A percentile compares a stretch with the other conserved stretches of the same genome.
Evolutionary conservation across 345 rosid genomes (phyloP).

Genomic region (Fremontodendron californicum): DNA sequence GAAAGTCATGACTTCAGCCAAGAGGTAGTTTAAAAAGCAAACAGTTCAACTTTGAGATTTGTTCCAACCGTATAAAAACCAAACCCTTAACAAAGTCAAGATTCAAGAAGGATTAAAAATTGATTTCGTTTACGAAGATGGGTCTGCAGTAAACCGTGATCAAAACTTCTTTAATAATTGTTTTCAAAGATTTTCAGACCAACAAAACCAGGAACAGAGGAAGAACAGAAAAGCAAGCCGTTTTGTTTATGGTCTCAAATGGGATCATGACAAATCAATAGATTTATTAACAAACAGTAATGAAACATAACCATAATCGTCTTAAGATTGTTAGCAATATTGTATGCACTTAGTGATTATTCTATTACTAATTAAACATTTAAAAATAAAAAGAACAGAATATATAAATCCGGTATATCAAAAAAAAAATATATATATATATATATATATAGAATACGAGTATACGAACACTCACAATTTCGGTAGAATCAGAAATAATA

Average conservation of each 20-base stretch:
- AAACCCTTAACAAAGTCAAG: not conserved
- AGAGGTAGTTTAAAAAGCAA: not conserved
- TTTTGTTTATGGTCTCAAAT: not conserved
- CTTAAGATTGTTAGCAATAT: too few relatives aligned
- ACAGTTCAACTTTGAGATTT: not conserved
- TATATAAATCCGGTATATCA: too few relatives aligned
- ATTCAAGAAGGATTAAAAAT: not conserved
- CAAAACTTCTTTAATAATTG: not conserved
- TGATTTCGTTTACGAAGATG: not conserved
- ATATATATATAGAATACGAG: too few relatives aligned
- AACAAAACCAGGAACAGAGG: not conserved
- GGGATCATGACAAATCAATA: too few relatives aligned
- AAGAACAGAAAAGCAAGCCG: not conserved
- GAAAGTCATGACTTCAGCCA: slow-evolving; percentile 23
- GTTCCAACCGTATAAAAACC: not conserved
- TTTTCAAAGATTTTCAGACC: not conserved
- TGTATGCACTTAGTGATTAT: too few relatives aligned
- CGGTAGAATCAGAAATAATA: too few relatives aligned
- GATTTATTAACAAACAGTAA: too few relatives aligned
- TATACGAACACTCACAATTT: too few relatives aligned
- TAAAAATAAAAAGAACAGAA: too few relatives aligned
- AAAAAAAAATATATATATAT: too few relatives aligned
- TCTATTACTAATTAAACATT: too few relatives aligned
- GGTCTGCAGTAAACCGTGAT: not conserved
- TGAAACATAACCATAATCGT: too few relatives aligned